phyloP scores from a whole-genome alignment of 2,329 filamentous ascomycete genomes.

The Cadophora sp. region DNA sequence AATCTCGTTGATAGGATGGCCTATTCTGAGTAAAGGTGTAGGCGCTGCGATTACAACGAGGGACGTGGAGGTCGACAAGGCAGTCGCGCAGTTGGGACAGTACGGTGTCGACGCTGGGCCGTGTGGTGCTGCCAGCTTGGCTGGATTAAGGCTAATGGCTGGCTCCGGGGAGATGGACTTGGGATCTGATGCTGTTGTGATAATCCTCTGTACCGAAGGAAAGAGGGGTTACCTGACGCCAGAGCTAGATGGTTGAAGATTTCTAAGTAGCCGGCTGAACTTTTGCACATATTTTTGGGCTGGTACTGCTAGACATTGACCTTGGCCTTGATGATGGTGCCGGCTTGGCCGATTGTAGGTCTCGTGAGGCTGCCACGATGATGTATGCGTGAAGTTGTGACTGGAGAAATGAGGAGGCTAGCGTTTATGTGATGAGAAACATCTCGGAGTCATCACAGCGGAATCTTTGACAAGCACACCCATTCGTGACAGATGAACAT shows the following conservation, averaged over 20 bases:
- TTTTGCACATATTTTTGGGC: neutral
- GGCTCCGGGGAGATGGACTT: slow-evolving; percentile 43
- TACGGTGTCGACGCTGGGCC: slow-evolving; percentile 52
- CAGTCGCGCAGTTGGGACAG: slow-evolving; percentile 47
- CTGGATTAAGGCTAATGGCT: slow-evolving; percentile 60
- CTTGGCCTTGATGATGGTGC: too few species aligned
- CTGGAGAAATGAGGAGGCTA: too few species aligned
- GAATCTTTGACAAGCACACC: too few species aligned
- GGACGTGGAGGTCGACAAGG: slow-evolving; percentile 52
- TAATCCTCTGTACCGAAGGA: slow-evolving; percentile 73
- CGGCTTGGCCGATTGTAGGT: too few species aligned
- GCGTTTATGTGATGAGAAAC: too few species aligned
- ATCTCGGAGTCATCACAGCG: too few species aligned
- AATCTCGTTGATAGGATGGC: slow-evolving; percentile 54
- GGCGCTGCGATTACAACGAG: slow-evolving; percentile 51
- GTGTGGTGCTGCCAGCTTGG: slow-evolving; percentile 59
- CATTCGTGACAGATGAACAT: neutral
- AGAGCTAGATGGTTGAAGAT: slow-evolving; percentile 20
- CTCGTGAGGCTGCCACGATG: too few species aligned
- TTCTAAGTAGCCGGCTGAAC: neutral
- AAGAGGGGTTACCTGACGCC: slow-evolving; percentile 54
- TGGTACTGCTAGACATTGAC: neutral
- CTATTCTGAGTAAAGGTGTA: slow-evolving; percentile 49
- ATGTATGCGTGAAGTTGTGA: too few species aligned
- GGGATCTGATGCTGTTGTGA: slow-evolving; percentile 58